Percentiles rank a stretch among this genome's conserved stretches.
phyloP scores from a whole-genome alignment of 441 rosid genomes.

The Brassica hybrid region DNA sequence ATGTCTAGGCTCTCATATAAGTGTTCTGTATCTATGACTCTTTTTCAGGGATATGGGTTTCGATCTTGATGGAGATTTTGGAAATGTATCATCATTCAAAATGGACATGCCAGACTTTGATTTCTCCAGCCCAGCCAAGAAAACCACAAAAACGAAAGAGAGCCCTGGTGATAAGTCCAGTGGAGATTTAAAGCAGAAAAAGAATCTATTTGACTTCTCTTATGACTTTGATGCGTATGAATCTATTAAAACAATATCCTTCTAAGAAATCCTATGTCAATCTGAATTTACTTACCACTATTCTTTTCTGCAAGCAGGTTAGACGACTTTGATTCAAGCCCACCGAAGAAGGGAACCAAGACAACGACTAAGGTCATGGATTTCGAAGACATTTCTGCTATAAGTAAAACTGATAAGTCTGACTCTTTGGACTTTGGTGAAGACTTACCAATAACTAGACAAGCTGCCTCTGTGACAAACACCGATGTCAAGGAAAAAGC shows the following conservation, averaged over 20 bases:
- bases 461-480: constrained; percentile 41
- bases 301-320: constrained; percentile 50
- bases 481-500: constrained; percentile 25
- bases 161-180: constrained; percentile 55
- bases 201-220: constrained; percentile 62
- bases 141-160: constrained; percentile 56
- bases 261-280: constrained; percentile 11
- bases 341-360: constrained; percentile 46
- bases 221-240: constrained; percentile 78
- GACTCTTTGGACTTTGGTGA: constrained; percentile 56
- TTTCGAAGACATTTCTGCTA: constrained; percentile 42
- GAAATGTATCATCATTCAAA: constrained; percentile 77
- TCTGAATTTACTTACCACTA: constrained; percentile 34
- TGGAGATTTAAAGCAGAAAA: constrained; percentile 50
- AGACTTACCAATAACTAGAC: constrained; percentile 40
- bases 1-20: constrained; percentile 21
- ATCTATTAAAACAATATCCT: constrained; percentile 18
- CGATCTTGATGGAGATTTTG: constrained; percentile 75
- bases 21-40: constrained; percentile 18
- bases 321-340: constrained; percentile 57
- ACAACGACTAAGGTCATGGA: constrained; percentile 41
- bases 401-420: constrained; percentile 40
- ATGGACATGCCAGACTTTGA: constrained; percentile 87
- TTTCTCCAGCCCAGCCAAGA: constrained; percentile 65
- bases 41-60: constrained; percentile 84